These are phyloP conservation scores for Blastobotrys petasosporus DNA, from an alignment of 1,139 yeast species.

Conservation along the genomic window DNA sequence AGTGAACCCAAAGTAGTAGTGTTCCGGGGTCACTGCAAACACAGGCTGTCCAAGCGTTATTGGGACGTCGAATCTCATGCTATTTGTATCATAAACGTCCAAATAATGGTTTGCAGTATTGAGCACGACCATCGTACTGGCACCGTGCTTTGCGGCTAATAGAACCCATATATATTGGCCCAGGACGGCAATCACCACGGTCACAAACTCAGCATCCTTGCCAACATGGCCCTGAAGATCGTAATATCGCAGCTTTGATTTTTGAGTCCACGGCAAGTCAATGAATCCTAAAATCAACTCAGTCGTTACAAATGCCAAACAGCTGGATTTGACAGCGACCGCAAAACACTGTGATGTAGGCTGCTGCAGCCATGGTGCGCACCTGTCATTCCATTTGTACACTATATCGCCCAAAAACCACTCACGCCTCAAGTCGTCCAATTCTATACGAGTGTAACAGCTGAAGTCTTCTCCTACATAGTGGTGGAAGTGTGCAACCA, in stretches of 20 bases:
- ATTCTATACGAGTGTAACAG: conserved; percentile 12
- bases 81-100: not conserved
- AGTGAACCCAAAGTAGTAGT: conserved; percentile 6
- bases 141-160: not conserved
- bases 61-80: not conserved
- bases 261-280: conserved; percentile 1
- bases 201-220: not conserved
- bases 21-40: conserved; percentile 2
- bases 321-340: conserved; percentile 12
- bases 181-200: not conserved
- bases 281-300: conserved; percentile 10
- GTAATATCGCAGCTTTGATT: not conserved
- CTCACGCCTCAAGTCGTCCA: conserved; percentile 4
- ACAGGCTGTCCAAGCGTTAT: conserved; percentile 2
- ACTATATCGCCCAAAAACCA: conserved; percentile 12
- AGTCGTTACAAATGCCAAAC: conserved; percentile 17
- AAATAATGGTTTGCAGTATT: conserved; percentile 1
- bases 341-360: conserved; percentile 17
- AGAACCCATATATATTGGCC: not conserved
- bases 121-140: not conserved
- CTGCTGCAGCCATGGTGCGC: conserved; percentile 16
- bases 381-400: conserved; percentile 18
- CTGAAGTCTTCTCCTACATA: not conserved
- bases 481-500: conserved; percentile 17
- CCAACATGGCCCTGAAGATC: not conserved